Evolutionary conservation across 2,329 filamentous ascomycete species (phyloP), one percentile per base, ranked within the genome.

Genomic region (Cadophora malorum): DNA sequence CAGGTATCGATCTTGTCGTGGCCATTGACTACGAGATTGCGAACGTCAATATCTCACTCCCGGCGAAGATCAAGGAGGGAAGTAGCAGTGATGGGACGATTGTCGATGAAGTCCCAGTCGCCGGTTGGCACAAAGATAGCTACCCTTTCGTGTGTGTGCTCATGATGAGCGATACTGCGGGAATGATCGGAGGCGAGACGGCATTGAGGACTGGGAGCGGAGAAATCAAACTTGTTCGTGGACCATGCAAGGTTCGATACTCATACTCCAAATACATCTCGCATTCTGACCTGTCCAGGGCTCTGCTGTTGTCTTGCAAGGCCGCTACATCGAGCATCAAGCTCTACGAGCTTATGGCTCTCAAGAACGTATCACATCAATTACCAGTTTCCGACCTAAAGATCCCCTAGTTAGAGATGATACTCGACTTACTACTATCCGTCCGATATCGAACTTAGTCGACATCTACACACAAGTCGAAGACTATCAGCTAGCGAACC

Each of bases 281-380:
- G 41, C 14, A 7, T 8, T 4, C 25, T 49, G 12, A 49, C 23
- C n/a, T 21, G 16, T 19, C 7, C 14, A 62, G 59, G 59, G 59
- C 23, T 64, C 45, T 4, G 63, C 52, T 16, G 53, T 56, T 21
- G 33, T 64, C 1, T 28, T 64, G 12, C 35, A 64, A 45, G 63
- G 63, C 38, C 63, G 35, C 21, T 64, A 47, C 53, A 56, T 64
- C 8, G 52, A 64, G 45, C 52, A 64, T 47, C 49, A 52, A 41
- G 52, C 53, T 47, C 35, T 56, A 3, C 25, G 21, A 31, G 53
- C 53, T 28, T 56, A 58, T 12, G 63, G 63, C 38, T 64, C 33
- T 14, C 19, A 41, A 49, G 63, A 64, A 28, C 33, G 49, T 19
- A 64, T 64, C 23, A 58, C 50, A 8, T 52, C 63, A 16, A 41